Conservation (phyloP, 805 yeast species). For the Lipomyces mesembrius region DNA sequence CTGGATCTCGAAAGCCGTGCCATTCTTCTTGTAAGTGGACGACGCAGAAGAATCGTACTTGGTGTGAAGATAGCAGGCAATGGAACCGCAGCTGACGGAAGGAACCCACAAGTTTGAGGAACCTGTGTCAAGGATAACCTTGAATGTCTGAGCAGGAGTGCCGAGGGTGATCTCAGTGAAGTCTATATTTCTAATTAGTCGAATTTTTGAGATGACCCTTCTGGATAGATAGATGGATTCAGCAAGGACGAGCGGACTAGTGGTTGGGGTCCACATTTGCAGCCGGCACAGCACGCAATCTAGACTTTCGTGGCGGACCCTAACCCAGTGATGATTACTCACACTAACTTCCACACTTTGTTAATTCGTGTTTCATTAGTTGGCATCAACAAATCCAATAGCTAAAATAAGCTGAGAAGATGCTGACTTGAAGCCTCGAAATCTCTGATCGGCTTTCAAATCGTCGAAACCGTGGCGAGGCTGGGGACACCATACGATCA, state of each 20-base stretch:
- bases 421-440: too few species aligned
- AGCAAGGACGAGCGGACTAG: not conserved
- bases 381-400: too few species aligned
- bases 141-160: slow-evolving; percentile 90
- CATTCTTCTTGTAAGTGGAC: slow-evolving; percentile 84
- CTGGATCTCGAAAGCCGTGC: slow-evolving; percentile 79
- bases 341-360: too few species aligned
- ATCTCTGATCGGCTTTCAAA: too few species aligned
- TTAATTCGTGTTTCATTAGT: too few species aligned
- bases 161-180: slow-evolving; percentile 90
- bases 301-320: not conserved
- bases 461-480: too few species aligned
- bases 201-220: not conserved
- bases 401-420: too few species aligned
- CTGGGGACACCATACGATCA: too few species aligned
- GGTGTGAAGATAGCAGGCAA: slow-evolving; percentile 92
- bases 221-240: not conserved
- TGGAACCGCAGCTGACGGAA: slow-evolving; percentile 80
- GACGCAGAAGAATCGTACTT: slow-evolving; percentile 86
- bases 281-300: too few species aligned
- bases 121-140: slow-evolving; percentile 95
- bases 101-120: slow-evolving; percentile 98
- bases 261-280: too few species aligned
- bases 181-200: slow-evolving; percentile 49
- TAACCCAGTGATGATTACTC: too few species aligned